Base-by-base conservation (phyloP, 345 rosid species). In the Lepidium africanum region DNA sequence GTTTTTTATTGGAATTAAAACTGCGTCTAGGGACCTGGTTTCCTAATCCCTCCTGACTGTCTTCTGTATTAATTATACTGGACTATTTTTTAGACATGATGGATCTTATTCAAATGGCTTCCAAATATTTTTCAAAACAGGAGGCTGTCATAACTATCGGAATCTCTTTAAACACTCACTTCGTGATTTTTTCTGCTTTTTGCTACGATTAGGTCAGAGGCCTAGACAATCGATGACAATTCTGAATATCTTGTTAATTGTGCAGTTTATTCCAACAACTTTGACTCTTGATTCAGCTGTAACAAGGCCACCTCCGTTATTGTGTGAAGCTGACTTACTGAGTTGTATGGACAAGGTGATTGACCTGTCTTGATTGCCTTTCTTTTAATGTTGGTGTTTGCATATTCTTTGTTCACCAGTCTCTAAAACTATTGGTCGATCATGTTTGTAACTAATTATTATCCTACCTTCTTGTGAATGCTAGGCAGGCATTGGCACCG, bases 271-370 rank as follows among this genome's bases (percentile, higher is more conserved):
- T 65, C 96, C 99, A 10, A 83, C 91, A 54, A 69, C 83, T 35
- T 60, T 93, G 79, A 87, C 91, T 80, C 92, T 93, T 74, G 97
- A 93, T 78, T 79, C 96, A n/a, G 95, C 96, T 67, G 82, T 88
- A 27, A 90, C 99, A 12, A 86, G 91, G 74, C 97, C 99, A 42
- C 97, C 97, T 5, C 96, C 97, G 41, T 85, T 85, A 52, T 65
- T 91, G 61, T 85, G 99, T 76, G 99, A 93, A 84, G 89, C 99
- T 63, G 99, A 93, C 80, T 79, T 93, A 67, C 76, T 93, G 70
- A 79, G 83, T 77, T 87, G 97, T 82, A 93, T 93, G 99, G 97
- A 93, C 85, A 91, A 91, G 96, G 99, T 91, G 76, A 81, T 74
- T 43, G 51, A 57, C 66, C 42, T 6, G 17, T 30, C 37, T 70